Percentiles rank a stretch among this genome's conserved stretches.
These are phyloP conservation scores for Podospora comata DNA, from an alignment of 495 filamentous ascomycete genomes.

Conservation along the genomic window DNA sequence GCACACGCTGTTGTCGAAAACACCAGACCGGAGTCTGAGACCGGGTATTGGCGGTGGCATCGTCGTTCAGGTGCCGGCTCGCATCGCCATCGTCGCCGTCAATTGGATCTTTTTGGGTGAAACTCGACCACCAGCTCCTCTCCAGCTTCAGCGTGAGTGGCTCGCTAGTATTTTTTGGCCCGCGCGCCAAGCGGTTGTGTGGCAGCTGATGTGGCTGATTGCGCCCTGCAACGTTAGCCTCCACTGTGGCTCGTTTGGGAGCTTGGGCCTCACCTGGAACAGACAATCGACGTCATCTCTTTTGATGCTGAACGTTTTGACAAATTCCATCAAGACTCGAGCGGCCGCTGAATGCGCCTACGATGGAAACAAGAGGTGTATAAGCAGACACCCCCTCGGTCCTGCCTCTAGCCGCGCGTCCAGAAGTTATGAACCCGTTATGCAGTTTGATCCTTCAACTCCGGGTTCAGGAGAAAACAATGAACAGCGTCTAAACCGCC, in stretches of 20 bases:
- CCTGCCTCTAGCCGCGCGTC: background rate
- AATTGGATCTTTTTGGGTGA: background rate
- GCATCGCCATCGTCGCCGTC: slow-evolving; percentile 31
- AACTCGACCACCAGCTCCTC: slow-evolving; percentile 19
- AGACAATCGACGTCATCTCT: background rate
- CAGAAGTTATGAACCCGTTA: background rate
- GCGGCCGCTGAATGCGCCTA: no score
- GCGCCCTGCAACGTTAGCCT: background rate
- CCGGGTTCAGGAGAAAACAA: background rate
- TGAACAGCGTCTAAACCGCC: background rate
- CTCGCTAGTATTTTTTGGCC: slow-evolving; percentile 6
- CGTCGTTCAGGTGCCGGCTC: slow-evolving; percentile 27
- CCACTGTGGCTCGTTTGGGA: background rate
- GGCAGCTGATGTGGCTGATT: slow-evolving; percentile 15
- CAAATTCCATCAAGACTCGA: no score
- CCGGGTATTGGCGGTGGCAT: slow-evolving; percentile 35
- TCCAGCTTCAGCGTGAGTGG: slow-evolving; percentile 4
- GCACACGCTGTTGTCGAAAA: slow-evolving; percentile 27
- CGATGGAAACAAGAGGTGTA: no score
- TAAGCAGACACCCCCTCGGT: no score
- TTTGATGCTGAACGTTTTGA: background rate
- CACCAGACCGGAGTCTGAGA: slow-evolving; percentile 19
- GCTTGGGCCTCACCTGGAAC: background rate
- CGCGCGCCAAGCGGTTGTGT: background rate
- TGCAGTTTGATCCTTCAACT: background rate